Evolutionary conservation across 2,329 filamentous ascomycete genomes (phyloP).

Genomic region (Acrocalymma vagum): DNA sequence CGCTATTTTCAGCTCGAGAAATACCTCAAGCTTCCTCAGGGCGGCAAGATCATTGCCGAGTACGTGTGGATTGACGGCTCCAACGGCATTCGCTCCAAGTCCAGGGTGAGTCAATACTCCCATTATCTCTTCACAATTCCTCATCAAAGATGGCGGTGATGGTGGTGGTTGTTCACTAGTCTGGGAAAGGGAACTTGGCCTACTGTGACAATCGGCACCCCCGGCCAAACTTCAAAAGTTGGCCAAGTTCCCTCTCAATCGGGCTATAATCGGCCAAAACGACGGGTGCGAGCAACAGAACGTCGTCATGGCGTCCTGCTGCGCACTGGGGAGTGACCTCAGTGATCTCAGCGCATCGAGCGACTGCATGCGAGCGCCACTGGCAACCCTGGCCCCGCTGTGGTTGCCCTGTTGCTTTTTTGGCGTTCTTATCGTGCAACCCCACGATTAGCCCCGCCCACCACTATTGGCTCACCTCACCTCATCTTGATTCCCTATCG

Average conservation of each 20-base stretch:
- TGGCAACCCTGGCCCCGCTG: constrained; percentile 16
- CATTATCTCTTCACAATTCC: too few species aligned
- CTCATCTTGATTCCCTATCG: constrained; percentile 6
- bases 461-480: constrained; percentile 16
- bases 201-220: too few species aligned
- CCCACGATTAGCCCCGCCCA: constrained; percentile 40
- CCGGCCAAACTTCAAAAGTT: too few species aligned
- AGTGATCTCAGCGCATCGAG: too few species aligned
- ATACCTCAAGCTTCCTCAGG: constrained; percentile 90
- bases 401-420: constrained; percentile 13
- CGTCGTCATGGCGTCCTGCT: too few species aligned
- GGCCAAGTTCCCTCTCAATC: too few species aligned
- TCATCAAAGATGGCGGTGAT: too few species aligned
- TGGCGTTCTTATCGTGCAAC: constrained; percentile 38
- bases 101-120: constrained; percentile 74
- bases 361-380: constrained; percentile 20
- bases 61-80: constrained; percentile 94
- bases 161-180: too few species aligned
- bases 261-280: too few species aligned
- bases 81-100: constrained; percentile 91
- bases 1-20: constrained; percentile 76
- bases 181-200: too few species aligned
- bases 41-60: constrained; percentile 88
- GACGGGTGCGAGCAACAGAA: too few species aligned
- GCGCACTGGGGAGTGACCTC: constrained; percentile 3